phyloP scores from a whole-genome alignment of 1,284 basidiomycete genomes.

The Lentinula novae-zelandiae region DNA sequence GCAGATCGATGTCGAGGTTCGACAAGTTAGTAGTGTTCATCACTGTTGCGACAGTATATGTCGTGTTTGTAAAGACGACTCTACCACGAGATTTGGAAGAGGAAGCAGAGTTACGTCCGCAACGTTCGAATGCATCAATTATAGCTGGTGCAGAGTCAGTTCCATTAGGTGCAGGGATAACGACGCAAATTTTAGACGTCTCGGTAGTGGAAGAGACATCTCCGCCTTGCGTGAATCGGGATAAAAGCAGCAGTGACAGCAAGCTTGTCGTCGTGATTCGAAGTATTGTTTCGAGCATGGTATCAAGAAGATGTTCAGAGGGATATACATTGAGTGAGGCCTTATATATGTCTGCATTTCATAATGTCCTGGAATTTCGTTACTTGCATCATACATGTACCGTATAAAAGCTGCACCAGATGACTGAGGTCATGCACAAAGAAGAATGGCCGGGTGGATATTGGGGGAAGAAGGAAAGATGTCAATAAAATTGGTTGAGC shows the following conservation, averaged over 20 bases:
- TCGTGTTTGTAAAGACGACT: not conserved
- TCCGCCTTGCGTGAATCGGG: not conserved
- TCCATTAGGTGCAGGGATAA: not conserved
- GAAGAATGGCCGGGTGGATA: not conserved
- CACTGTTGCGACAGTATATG: not conserved
- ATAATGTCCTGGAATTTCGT: not conserved
- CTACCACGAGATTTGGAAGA: not conserved
- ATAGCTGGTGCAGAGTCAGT: constrained; percentile 3
- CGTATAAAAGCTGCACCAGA: not conserved
- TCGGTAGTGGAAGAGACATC: not conserved
- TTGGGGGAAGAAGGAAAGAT: not conserved
- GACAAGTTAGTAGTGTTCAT: constrained; percentile 3
- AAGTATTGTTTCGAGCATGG: not conserved
- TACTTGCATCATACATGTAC: not conserved
- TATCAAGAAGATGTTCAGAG: not conserved
- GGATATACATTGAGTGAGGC: not conserved
- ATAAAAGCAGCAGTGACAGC: not conserved
- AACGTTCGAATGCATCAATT: constrained; percentile 1
- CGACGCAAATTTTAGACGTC: not conserved
- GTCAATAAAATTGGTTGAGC: not conserved
- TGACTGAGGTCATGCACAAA: not conserved
- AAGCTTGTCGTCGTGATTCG: not conserved
- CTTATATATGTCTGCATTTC: not conserved
- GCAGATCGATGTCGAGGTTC: constrained; percentile 1
- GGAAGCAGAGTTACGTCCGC: not conserved